Base-by-base conservation (phyloP, 352 stramenopile species). In the Pythium phragmitis region DNA sequence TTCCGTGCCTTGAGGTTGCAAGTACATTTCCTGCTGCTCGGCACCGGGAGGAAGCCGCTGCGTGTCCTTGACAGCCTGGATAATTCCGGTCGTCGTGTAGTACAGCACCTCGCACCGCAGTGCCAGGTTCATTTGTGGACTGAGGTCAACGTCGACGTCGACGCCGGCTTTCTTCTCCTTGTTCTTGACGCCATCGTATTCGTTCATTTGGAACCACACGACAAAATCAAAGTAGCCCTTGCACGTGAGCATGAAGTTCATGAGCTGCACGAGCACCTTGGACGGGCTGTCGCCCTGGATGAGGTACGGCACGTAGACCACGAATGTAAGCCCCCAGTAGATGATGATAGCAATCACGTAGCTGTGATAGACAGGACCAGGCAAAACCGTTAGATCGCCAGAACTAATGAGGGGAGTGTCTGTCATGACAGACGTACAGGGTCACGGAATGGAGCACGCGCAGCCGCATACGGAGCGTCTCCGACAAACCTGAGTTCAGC, bases 331-430 rank as follows among this genome's bases (percentile, higher is more conserved):
- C 14, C 79, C 82, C 87, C 87, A 96, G 73, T 96, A 96, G 59
- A 96, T 92, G 72, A 96, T 92, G 63, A 96, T 94, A n/a, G 87
- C 87, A 39, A 95, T 93, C 64, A 95, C 86, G 52, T 94, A 94
- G 46, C 85, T 93, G 53, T 16, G 11, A 39, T 39, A 39, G 34
- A 39, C 11, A 39, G 7, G 34, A 39, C 11, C 34, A 39, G 11
- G 34, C 34, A 39, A 39, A 30, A 39, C 11, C 34, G 34, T 39
- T 13, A 39, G 34, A 39, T 39, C 34, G 7, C 11, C 7, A 39
- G 34, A 39, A 39, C 7, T 0, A 39, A 9, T 0, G 34, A 39
- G 34, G 34, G 34, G 34, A 5, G 26, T 39, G 34, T 39, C 34
- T 2, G 7, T 39, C 11, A 13, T 39, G 34, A 11, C 7, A 39